phyloP scores from a whole-genome alignment of 2,329 filamentous ascomycete species.

The Colletotrichum sp. region DNA sequence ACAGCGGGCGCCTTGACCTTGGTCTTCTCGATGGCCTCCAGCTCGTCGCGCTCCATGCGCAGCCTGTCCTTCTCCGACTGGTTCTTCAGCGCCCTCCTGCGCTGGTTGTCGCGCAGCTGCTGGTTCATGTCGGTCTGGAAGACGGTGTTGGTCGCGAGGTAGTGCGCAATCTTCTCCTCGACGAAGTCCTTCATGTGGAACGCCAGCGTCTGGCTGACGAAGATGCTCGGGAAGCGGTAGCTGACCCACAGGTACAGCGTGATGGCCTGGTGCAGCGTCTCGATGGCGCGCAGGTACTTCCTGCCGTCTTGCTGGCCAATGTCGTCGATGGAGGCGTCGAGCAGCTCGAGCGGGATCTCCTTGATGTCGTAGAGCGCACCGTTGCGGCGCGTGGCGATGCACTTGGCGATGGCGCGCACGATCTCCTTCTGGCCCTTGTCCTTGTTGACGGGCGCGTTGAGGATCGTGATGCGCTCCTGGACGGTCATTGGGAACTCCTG shows the following conservation, averaged over 20 bases:
- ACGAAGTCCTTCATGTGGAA: constrained; percentile 80
- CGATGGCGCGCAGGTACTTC: constrained; percentile 70
- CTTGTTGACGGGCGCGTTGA: constrained; percentile 69
- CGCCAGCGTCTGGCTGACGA: constrained; percentile 75
- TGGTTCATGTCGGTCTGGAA: constrained; percentile 31
- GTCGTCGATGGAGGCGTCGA: constrained; percentile 64
- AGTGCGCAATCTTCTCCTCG: constrained; percentile 75
- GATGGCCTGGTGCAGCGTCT: constrained; percentile 80
- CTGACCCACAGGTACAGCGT: constrained; percentile 93
- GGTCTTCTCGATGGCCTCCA: constrained; percentile 7
- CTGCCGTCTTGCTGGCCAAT: constrained; percentile 11
- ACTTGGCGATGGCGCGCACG: constrained; percentile 68
- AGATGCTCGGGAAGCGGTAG: constrained; percentile 84
- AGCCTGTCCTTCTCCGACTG: constrained; percentile 24
- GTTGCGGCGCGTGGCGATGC: constrained; percentile 69
- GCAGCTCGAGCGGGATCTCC: constrained; percentile 72
- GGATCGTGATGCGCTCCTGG: constrained; percentile 76
- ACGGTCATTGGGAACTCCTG: constrained; percentile 74
- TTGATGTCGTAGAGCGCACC: constrained; percentile 75
- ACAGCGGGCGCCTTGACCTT: constrained; percentile 20
- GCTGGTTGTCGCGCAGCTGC: not conserved
- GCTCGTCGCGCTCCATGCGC: constrained; percentile 31
- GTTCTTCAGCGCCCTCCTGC: not conserved
- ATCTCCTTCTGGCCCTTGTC: constrained; percentile 52
- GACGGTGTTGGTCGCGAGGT: constrained; percentile 44